Conservation (phyloP, 805 yeast species). For the Yamadazyma scolyti region DNA sequence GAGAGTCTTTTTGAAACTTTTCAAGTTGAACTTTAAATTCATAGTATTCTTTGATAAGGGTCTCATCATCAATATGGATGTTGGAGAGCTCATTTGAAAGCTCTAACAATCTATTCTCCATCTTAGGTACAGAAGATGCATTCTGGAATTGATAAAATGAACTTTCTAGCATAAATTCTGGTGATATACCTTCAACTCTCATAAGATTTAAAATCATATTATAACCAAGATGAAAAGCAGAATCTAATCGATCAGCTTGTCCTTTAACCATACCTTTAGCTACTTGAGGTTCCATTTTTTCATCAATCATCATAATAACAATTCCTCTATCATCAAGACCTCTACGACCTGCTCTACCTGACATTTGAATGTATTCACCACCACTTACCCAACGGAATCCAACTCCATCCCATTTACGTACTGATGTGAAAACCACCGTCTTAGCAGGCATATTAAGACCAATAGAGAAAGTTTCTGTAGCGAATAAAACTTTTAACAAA, state of each 20-base stretch:
- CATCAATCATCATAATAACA: conserved; percentile 99
- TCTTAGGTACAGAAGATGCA: conserved; percentile 80
- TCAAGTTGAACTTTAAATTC: conserved; percentile 72
- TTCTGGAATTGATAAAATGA: conserved; percentile 96
- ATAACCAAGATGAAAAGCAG: conserved; percentile 96
- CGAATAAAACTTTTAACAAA: conserved; percentile 86
- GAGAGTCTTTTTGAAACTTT: conserved; percentile 68
- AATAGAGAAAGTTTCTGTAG: conserved; percentile 97
- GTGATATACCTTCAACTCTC: conserved; percentile 98
- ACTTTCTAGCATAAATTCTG: conserved; percentile 92
- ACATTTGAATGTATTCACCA: conserved; percentile 99
- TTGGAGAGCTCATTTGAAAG: conserved; percentile 46
- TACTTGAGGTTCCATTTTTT: conserved; percentile 98
- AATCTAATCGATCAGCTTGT: conserved; percentile 94
- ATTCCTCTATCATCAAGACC: conserved; percentile 99
- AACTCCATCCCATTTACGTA: conserved; percentile 97
- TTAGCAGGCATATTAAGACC: conserved; percentile 99
- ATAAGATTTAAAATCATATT: conserved; percentile 94
- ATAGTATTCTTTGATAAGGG: conserved; percentile 72
- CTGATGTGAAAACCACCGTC: conserved; percentile 96
- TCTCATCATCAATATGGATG: conserved; percentile 69
- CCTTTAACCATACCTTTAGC: conserved; percentile 99
- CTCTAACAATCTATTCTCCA: conserved; percentile 64
- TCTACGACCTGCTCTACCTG: conserved; percentile 88
- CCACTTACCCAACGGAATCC: conserved; percentile 99